Evolutionary conservation across 2,329 filamentous ascomycete genomes (phyloP).

Genomic region (Colletotrichum lini): DNA sequence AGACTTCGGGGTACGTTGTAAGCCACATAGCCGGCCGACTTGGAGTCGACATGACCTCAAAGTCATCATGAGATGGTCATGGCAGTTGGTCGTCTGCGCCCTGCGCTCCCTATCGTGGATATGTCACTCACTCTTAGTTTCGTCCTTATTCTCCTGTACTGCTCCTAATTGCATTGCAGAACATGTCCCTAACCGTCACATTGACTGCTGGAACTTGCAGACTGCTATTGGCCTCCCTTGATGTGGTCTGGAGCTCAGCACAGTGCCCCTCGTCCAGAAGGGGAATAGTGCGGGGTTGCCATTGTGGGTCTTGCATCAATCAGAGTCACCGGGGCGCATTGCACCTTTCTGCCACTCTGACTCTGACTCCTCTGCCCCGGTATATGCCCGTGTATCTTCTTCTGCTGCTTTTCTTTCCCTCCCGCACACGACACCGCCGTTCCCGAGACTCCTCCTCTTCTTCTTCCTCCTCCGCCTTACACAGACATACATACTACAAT

Average conservation of each 20-base stretch:
- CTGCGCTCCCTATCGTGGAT: background rate
- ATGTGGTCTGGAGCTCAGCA: background rate
- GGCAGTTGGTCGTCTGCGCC: background rate
- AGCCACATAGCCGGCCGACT: background rate
- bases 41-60: no score
- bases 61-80: no score
- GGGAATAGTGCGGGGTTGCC: slow-evolving; percentile 43
- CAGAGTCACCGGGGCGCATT: slow-evolving; percentile 13
- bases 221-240: background rate
- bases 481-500: slow-evolving; percentile 23
- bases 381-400: slow-evolving; percentile 1
- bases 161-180: background rate
- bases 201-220: background rate
- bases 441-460: background rate
- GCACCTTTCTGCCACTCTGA: background rate
- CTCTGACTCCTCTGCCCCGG: slow-evolving; percentile 14
- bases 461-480: background rate
- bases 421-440: slow-evolving; percentile 6
- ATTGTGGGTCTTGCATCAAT: slow-evolving; percentile 27
- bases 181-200: background rate
- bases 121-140: background rate
- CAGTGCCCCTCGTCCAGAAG: slow-evolving; percentile 42
- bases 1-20: background rate
- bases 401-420: slow-evolving; percentile 11
- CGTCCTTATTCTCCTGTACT: background rate